These are phyloP conservation scores for Periconia macrospinosa DNA, from an alignment of 2,329 filamentous ascomycete species.

Conservation along the genomic window DNA sequence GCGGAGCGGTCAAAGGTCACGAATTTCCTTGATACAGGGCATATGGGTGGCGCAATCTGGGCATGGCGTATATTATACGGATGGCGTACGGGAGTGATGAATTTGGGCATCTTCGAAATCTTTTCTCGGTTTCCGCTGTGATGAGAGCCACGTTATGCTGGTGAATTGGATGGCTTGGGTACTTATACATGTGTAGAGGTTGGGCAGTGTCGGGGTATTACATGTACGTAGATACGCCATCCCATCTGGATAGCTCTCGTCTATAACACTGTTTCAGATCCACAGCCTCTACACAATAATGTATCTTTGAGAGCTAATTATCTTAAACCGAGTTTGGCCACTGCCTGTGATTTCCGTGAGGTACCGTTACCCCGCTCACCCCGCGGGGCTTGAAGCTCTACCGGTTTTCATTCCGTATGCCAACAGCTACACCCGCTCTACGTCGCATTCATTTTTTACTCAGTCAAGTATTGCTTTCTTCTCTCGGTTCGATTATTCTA, in stretches of 20 bases:
- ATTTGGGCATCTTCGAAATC: conserved; percentile 1
- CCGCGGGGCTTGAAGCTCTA: conserved; percentile 4
- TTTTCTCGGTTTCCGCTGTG: conserved; percentile 5
- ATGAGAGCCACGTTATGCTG: background rate
- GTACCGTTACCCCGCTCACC: conserved; percentile 9
- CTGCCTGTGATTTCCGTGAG: conserved; percentile 3
- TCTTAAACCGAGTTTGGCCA: background rate
- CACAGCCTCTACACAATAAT: background rate
- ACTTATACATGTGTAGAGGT: background rate
- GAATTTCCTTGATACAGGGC: conserved; percentile 13
- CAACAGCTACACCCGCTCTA: too few species aligned
- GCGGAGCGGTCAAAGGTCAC: background rate
- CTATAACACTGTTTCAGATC: background rate
- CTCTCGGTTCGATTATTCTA: background rate
- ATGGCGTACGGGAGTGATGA: conserved; percentile 4
- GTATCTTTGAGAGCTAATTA: too few species aligned
- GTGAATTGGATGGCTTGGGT: background rate
- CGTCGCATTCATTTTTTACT: background rate
- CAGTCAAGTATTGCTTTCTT: background rate
- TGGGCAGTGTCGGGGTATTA: conserved; percentile 1
- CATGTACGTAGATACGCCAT: conserved; percentile 4
- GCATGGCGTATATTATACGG: conserved; percentile 7
- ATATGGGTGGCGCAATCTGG: conserved; percentile 28
- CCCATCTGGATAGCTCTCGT: background rate
- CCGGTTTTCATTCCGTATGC: too few species aligned